Conservation (phyloP, 2,329 filamentous ascomycete species). For the Elsinoe batatas region DNA sequence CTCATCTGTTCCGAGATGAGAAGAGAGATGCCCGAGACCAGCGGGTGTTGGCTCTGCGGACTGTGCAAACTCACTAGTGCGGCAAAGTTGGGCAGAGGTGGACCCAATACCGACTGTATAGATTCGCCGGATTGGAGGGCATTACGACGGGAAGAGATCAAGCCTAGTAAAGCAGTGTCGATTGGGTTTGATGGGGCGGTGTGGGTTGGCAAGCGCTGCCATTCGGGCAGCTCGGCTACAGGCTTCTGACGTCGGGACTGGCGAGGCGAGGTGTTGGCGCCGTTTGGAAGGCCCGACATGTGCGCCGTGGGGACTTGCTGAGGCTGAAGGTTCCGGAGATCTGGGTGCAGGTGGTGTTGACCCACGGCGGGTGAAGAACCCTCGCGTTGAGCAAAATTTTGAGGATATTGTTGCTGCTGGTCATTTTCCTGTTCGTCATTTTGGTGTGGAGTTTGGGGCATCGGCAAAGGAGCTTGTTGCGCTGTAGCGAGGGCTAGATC, state of each 20-base stretch:
- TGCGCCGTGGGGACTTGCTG: slow-evolving; percentile 7
- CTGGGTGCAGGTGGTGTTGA: slow-evolving; percentile 26
- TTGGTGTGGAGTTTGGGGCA: slow-evolving; percentile 12
- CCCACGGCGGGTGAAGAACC: slow-evolving; percentile 9
- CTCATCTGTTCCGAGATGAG: slow-evolving; percentile 33
- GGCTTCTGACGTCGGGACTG: slow-evolving; percentile 7
- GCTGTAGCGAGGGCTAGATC: slow-evolving; percentile 40
- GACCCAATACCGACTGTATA: slow-evolving; percentile 58
- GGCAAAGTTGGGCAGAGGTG: slow-evolving; percentile 68
- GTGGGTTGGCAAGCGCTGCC: slow-evolving; percentile 11
- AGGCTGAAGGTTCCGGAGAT: slow-evolving; percentile 20
- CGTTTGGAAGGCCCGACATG: slow-evolving; percentile 8
- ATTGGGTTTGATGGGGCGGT: slow-evolving; percentile 2
- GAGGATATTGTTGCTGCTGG: slow-evolving; percentile 17
- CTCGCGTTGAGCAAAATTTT: slow-evolving; percentile 13
- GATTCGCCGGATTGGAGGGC: slow-evolving; percentile 57
- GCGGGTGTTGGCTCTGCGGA: slow-evolving; percentile 34
- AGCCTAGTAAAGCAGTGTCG: slow-evolving; percentile 10
- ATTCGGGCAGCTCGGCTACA: slow-evolving; percentile 9
- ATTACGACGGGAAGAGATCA: slow-evolving; percentile 44
- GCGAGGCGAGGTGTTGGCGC: slow-evolving; percentile 5
- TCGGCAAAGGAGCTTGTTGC: slow-evolving; percentile 35
- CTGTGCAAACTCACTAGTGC: slow-evolving; percentile 52
- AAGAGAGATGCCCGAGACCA: slow-evolving; percentile 7
- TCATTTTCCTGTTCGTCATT: slow-evolving; percentile 1